Base-by-base conservation (phyloP, 2,329 filamentous ascomycete species). In the Fusarium setosum region DNA sequence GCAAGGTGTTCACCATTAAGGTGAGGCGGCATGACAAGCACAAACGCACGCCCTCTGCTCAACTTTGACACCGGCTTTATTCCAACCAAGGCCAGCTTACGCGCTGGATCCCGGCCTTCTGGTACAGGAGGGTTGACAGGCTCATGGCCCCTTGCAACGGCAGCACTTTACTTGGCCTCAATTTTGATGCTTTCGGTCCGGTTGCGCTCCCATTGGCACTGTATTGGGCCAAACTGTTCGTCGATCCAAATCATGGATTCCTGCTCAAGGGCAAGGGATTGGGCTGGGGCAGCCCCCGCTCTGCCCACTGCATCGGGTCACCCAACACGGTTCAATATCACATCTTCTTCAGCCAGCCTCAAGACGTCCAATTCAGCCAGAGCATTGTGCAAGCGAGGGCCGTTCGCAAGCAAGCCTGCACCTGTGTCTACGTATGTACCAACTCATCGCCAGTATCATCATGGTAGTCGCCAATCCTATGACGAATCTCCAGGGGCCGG, bases 241-340 rank as follows among this genome's bases (percentile, higher is more conserved):
- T 62, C 55, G 58, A 69, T 67, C 65, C 32, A 63, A 62, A 59
- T 58, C 60, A 60, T 57, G 56, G 41, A 32, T 42, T 49, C 38
- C 20, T 37, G 23, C 48, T 55, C 41, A 42, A 44, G 32, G n/a
- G 35, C 26, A 57, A 59, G 51, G 51, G 53, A 58, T 57, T 48
- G 53, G 63, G 34, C 38, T 55, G 57, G 57, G 45, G 49, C 54
- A 56, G 12, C 49, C 57, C 40, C 64, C 44, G 37, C 59, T 53
- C 41, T 54, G 48, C 42, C 63, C 65, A 63, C 42, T 45, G 45
- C 37, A 56, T 56, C 60, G 65, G 67, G 62, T 48, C 56, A 29
- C 58, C 29, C 55, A 48, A 50, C 55, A 54, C 45, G 31, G 32
- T 20, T 48, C 48, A 21, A 47, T 48, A 40, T 32, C 26, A 29